phyloP scores from a whole-genome alignment of 2,329 filamentous ascomycete species.

The Paraphaeosphaeria sporulosa region DNA sequence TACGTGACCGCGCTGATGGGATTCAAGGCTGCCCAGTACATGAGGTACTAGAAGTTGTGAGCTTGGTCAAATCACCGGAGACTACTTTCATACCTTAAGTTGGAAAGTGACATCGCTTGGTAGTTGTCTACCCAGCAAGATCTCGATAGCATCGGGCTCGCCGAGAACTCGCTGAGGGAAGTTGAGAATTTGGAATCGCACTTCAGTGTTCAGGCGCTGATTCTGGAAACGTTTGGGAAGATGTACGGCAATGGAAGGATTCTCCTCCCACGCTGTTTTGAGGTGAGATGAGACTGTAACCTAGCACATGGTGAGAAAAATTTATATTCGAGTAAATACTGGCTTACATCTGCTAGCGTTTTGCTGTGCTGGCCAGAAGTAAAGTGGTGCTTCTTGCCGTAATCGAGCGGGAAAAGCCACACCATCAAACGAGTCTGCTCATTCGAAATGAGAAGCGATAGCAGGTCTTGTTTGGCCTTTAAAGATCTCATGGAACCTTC shows the following conservation, averaged over 20 bases:
- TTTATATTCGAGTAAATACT: neutral
- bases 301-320: slow-evolving; percentile 46
- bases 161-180: slow-evolving; percentile 83
- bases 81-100: slow-evolving; percentile 69
- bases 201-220: slow-evolving; percentile 73
- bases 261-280: slow-evolving; percentile 85
- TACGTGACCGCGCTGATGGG: slow-evolving; percentile 92
- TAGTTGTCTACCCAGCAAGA: slow-evolving; percentile 79
- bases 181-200: slow-evolving; percentile 80
- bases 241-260: slow-evolving; percentile 86
- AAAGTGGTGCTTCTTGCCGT: slow-evolving; percentile 63
- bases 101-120: slow-evolving; percentile 83
- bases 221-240: slow-evolving; percentile 81
- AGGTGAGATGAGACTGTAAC: slow-evolving; percentile 69
- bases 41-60: slow-evolving; percentile 69
- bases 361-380: slow-evolving; percentile 54
- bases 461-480: slow-evolving; percentile 81
- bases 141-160: slow-evolving; percentile 81
- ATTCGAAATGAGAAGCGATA: slow-evolving; percentile 80
- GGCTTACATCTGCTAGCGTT: slow-evolving; percentile 49
- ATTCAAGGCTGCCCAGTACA: slow-evolving; percentile 93
- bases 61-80: neutral
- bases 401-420: slow-evolving; percentile 84
- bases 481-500: slow-evolving; percentile 68
- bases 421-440: slow-evolving; percentile 85